phyloP scores from a whole-genome alignment of 2,329 filamentous ascomycete species.

The Penicillium sp. region DNA sequence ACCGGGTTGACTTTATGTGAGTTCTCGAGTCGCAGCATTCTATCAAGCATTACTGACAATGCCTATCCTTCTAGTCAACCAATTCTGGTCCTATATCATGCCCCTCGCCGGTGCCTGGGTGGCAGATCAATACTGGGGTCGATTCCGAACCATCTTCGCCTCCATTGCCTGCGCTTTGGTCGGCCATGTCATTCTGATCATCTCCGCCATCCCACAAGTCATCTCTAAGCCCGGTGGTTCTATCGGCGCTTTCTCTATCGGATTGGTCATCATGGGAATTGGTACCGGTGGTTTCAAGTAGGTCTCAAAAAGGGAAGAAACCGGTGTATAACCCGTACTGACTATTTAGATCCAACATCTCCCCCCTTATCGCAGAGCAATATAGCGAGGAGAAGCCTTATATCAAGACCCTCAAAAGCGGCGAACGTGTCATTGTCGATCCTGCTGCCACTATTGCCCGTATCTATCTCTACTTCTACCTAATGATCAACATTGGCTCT shows the following conservation, averaged over 20 bases:
- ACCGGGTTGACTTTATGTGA: conserved; percentile 54
- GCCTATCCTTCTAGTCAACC: conserved; percentile 49
- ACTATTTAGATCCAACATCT: conserved; percentile 64
- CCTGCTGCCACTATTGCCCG: conserved; percentile 70
- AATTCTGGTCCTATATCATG: conserved; percentile 66
- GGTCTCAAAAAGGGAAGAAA: not conserved
- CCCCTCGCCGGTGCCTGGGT: conserved; percentile 62
- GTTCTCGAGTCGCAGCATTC: conserved; percentile 11
- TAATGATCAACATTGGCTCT: conserved; percentile 71
- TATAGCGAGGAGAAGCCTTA: conserved; percentile 63
- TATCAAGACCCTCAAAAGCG: conserved; percentile 59
- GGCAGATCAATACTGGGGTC: conserved; percentile 71
- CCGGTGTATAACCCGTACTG: not conserved
- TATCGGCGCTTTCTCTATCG: conserved; percentile 67
- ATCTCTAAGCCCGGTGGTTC: conserved; percentile 62
- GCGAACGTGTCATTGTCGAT: conserved; percentile 72
- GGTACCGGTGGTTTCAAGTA: conserved; percentile 79
- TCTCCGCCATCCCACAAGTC: conserved; percentile 66
- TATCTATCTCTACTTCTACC: conserved; percentile 73
- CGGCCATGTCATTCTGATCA: conserved; percentile 69
- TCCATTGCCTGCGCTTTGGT: conserved; percentile 67
- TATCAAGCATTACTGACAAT: not conserved
- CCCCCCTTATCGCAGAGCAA: conserved; percentile 72
- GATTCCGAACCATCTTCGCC: conserved; percentile 71
- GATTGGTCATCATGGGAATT: conserved; percentile 70